These are phyloP conservation scores for Eremothecium gossypii DNA, from an alignment of 1,139 yeast genomes.

Conservation along the genomic window DNA sequence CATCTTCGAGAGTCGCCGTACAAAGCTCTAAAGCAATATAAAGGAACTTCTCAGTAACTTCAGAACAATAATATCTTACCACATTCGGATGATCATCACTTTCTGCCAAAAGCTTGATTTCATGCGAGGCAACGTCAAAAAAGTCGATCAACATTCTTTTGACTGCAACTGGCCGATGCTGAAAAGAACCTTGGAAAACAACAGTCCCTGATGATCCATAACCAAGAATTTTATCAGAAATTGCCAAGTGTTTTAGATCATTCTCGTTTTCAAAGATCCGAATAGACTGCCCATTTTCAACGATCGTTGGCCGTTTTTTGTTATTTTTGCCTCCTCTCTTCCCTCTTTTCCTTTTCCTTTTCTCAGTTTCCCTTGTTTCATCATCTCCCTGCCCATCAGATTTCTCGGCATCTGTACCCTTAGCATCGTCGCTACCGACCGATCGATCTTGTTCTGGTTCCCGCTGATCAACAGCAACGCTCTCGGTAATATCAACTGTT, in stretches of 20 bases:
- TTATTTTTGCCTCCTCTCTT: constrained; percentile 71
- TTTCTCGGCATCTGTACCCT: constrained; percentile 6
- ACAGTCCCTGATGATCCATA: constrained; percentile 97
- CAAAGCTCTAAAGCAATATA: constrained; percentile 92
- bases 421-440: neutral
- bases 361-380: constrained; percentile 11
- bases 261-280: constrained; percentile 17
- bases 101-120: constrained; percentile 77
- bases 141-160: constrained; percentile 89
- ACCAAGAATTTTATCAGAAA: constrained; percentile 72
- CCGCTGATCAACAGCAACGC: constrained; percentile 1
- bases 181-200: constrained; percentile 83
- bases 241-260: constrained; percentile 42
- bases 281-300: constrained; percentile 10
- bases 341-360: constrained; percentile 68
- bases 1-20: constrained; percentile 79
- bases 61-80: constrained; percentile 84
- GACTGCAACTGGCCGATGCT: constrained; percentile 89
- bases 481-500: constrained; percentile 16
- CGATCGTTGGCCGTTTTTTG: constrained; percentile 32
- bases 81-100: constrained; percentile 97
- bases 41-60: constrained; percentile 74
- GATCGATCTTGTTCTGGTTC: constrained; percentile 3
- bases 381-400: constrained; percentile 6
- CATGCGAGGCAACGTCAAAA: constrained; percentile 93